A percentile compares a stretch with the other conserved stretches of the same genome.
phyloP scores from a whole-genome alignment of 495 filamentous ascomycete genomes.

The Cercophora newfieldiana region DNA sequence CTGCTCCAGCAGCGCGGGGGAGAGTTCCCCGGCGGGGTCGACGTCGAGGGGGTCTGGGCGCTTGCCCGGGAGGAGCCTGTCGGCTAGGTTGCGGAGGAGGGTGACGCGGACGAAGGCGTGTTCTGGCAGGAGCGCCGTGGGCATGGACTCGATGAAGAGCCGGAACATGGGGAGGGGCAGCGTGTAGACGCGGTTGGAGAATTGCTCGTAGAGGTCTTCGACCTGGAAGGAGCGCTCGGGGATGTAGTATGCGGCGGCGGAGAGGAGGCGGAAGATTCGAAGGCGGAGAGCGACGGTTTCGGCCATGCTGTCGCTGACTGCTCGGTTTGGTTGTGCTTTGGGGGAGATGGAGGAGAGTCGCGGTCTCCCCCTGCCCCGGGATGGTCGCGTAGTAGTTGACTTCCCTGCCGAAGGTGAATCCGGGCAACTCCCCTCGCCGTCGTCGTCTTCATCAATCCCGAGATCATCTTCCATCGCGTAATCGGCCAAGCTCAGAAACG shows the following conservation, averaged over 20 bases:
- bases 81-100: slow-evolving; percentile 65
- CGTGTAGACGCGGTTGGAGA: slow-evolving; percentile 62
- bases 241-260: slow-evolving; percentile 29
- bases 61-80: slow-evolving; percentile 58
- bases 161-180: slow-evolving; percentile 72
- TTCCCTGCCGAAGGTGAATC: neutral
- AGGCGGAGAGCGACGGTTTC: slow-evolving; percentile 63
- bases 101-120: slow-evolving; percentile 51
- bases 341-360: neutral
- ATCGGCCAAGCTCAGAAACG: slow-evolving; percentile 48
- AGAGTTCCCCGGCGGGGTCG: slow-evolving; percentile 48
- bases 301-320: slow-evolving; percentile 49
- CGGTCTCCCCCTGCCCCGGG: neutral
- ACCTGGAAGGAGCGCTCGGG: slow-evolving; percentile 49
- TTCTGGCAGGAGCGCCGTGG: slow-evolving; percentile 42
- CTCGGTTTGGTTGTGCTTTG: neutral
- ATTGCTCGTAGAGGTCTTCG: slow-evolving; percentile 66
- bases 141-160: slow-evolving; percentile 59
- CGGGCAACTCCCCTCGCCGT: neutral
- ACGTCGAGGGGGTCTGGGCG: slow-evolving; percentile 47
- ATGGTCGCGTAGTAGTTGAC: neutral
- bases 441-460: slow-evolving; percentile 29
- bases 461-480: slow-evolving; percentile 33
- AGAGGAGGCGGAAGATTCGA: slow-evolving; percentile 54
- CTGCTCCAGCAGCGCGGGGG: slow-evolving; percentile 58